phyloP scores from a whole-genome alignment of 345 rosid genomes.

The Moricandia arvensis region DNA sequence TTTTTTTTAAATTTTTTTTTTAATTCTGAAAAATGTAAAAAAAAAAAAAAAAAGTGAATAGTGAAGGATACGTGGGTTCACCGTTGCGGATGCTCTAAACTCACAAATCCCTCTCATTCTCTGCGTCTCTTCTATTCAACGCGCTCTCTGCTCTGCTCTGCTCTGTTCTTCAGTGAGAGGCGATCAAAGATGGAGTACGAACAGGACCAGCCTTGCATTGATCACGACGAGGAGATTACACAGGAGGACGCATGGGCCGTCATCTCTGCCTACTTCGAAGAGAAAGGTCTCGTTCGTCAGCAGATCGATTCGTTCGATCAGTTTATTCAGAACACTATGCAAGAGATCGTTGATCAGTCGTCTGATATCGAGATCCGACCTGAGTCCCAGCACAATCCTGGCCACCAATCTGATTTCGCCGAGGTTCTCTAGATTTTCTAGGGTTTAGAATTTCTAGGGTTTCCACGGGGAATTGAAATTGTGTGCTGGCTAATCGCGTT shows the following conservation, averaged over 20 bases:
- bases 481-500: not conserved
- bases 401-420: constrained; percentile 85
- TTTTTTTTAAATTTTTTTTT: too few species aligned
- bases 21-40: too few species aligned
- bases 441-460: constrained; percentile 39
- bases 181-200: constrained; percentile 62
- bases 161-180: constrained; percentile 16
- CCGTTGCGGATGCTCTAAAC: too few species aligned
- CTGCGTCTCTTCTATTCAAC: not conserved
- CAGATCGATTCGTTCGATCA: constrained; percentile 95
- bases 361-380: constrained; percentile 95
- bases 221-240: constrained; percentile 58
- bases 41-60: too few species aligned
- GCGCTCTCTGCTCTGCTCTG: not conserved
- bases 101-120: not conserved
- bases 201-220: constrained; percentile 38
- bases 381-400: constrained; percentile 96
- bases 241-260: constrained; percentile 98
- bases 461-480: not conserved
- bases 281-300: constrained; percentile 91
- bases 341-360: constrained; percentile 90
- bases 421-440: constrained; percentile 56
- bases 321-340: constrained; percentile 97
- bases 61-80: too few species aligned
- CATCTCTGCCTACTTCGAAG: constrained; percentile 92